Base-by-base conservation (phyloP, 1,139 yeast genomes). In the Arxiozyma bovina region DNA sequence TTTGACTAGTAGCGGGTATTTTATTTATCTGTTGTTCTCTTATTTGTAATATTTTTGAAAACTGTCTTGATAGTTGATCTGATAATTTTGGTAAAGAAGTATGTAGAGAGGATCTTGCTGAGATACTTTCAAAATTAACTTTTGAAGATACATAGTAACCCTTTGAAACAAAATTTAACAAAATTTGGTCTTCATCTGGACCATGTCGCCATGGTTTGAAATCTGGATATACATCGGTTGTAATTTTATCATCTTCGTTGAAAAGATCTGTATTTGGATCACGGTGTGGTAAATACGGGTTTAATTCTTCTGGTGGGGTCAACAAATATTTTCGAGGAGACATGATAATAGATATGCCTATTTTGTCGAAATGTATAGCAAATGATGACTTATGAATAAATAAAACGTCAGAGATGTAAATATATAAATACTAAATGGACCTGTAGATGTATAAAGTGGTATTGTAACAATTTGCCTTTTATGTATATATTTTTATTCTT, bases 151-250 rank as follows among this genome's bases (percentile, higher is more conserved):
- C 80, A 52, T 73, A 73, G 61, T 74, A 81, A 9, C 91, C 90
- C 61, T 82, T 79, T 50, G 81, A 82, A 22, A 83, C 73, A 63
- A 76, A 75, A 48, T 71, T 74, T 25, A 76, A 67, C 60, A 81
- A 76, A 6, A 80, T 65, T 4, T 71, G 71, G 60, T 81, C 85
- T 54, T 85, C 81, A 44, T 76, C 77, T 4, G 78, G 65, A 12
- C 79, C 78, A 62, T 85, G 91, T 53, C 75, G 73, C 96, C 96
- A 89, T 0, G 94, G 88, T 55, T 74, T 74, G 67, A 82, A 88
- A 70, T 89, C 96, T 0, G 96, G 96, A 63, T 78, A 85, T 27
- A 59, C 47, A 20, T 42, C 42, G 9, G 41, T 23, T 4, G 45
- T 25, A 12, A 34, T 27, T 18, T 21, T 48, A n/a, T 50, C 55